These are phyloP conservation scores for Arachnomyces sp. DNA, from an alignment of 2,329 filamentous ascomycete genomes.

Conservation along the genomic window DNA sequence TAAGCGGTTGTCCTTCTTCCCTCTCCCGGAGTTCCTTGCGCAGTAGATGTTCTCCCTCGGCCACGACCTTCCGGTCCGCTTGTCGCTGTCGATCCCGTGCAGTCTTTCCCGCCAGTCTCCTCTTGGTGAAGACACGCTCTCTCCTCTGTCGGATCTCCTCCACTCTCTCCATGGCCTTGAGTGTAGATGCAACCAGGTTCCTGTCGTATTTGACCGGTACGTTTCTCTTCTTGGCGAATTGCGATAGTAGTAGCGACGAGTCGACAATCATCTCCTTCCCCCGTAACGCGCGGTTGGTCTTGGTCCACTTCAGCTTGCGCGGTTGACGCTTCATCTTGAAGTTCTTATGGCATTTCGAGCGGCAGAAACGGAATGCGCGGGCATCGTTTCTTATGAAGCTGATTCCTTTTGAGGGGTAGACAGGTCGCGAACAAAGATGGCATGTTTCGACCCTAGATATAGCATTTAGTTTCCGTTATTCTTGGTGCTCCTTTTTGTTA, in stretches of 20 bases:
- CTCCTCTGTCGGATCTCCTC: constrained; percentile 74
- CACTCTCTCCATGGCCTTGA: constrained; percentile 87
- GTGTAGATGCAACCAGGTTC: constrained; percentile 76
- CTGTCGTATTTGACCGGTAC: constrained; percentile 93
- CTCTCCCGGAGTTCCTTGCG: constrained; percentile 58
- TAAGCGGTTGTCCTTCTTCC: constrained; percentile 34
- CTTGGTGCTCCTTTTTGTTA: constrained; percentile 1
- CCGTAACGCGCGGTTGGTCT: constrained; percentile 76
- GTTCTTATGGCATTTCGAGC: constrained; percentile 62
- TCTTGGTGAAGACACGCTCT: constrained; percentile 90
- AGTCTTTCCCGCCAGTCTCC: constrained; percentile 78
- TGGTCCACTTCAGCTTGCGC: constrained; percentile 94
- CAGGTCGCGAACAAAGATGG: constrained; percentile 63
- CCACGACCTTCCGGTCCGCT: constrained; percentile 77
- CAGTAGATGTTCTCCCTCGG: constrained; percentile 86
- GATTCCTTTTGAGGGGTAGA: constrained; percentile 59
- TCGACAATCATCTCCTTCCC: constrained; percentile 91
- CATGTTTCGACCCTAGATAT: constrained; percentile 49
- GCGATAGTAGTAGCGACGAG: constrained; percentile 62
- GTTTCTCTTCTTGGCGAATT: constrained; percentile 89
- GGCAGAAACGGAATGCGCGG: constrained; percentile 60
- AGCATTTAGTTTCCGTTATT: constrained; percentile 3
- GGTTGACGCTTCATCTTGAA: constrained; percentile 99
- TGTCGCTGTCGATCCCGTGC: constrained; percentile 67
- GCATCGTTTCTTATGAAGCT: constrained; percentile 63